phyloP scores from a whole-genome alignment of 2,329 filamentous ascomycete genomes.

The Paraphoma chrysanthemicola region DNA sequence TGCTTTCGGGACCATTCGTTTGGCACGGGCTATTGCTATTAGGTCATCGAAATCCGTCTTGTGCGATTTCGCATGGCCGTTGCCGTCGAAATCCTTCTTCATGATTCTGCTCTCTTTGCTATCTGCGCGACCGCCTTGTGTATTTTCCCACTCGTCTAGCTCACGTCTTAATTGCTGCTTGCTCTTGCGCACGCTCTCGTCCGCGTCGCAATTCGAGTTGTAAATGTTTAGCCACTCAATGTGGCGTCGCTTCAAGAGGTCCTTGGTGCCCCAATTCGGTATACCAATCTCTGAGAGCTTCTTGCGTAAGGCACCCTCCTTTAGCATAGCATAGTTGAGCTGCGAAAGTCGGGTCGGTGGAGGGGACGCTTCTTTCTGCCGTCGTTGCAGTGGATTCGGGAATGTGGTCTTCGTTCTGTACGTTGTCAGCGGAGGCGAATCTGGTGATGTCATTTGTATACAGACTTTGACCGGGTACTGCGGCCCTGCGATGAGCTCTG shows the following conservation, averaged over 20 bases:
- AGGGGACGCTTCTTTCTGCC: slow-evolving; percentile 50
- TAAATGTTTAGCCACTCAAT: slow-evolving; percentile 94
- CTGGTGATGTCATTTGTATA: slow-evolving; percentile 3
- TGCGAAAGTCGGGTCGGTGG: slow-evolving; percentile 64
- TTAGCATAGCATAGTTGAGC: slow-evolving; percentile 87
- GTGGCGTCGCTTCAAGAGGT: slow-evolving; percentile 78
- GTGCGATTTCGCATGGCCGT: slow-evolving; percentile 76
- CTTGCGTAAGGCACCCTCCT: slow-evolving; percentile 76
- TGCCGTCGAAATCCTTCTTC: slow-evolving; percentile 86
- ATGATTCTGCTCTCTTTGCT: slow-evolving; percentile 63
- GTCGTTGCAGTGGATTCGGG: slow-evolving; percentile 27
- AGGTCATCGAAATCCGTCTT: slow-evolving; percentile 78
- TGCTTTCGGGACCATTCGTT: slow-evolving; percentile 50
- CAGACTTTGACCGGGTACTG: slow-evolving; percentile 41
- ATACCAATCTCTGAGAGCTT: slow-evolving; percentile 85
- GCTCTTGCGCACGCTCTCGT: slow-evolving; percentile 65
- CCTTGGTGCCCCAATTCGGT: slow-evolving; percentile 70
- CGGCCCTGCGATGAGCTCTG: slow-evolving; percentile 35
- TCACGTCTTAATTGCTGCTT: slow-evolving; percentile 78
- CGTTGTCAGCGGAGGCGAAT: slow-evolving; percentile 10
- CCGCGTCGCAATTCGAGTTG: slow-evolving; percentile 96
- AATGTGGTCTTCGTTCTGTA: slow-evolving; percentile 26
- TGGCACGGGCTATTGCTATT: slow-evolving; percentile 75
- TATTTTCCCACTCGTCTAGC: slow-evolving; percentile 85
- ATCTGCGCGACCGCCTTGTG: slow-evolving; percentile 68